These are phyloP conservation scores for Ambrosia hybrid DNA, from an alignment of 140 eudicot species.

Conservation along the genomic window DNA sequence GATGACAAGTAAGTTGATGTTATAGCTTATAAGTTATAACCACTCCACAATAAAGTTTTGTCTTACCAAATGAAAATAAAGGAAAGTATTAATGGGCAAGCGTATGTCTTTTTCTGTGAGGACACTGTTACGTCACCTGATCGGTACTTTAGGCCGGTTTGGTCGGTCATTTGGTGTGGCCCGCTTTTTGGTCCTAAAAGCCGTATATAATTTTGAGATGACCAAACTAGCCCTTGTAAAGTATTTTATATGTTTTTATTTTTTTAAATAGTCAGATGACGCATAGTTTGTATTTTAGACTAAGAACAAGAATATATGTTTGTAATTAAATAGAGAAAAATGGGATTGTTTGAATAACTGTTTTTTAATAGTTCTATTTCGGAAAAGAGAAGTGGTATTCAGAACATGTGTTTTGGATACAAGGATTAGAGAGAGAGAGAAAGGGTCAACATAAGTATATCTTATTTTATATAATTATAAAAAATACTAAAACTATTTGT, in stretches of 20 bases:
- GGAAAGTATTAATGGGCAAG: conserved; percentile 25
- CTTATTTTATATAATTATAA: too few relatives aligned
- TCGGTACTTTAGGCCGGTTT: conserved; percentile 43
- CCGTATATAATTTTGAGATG: conserved; percentile 7
- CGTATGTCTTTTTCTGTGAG: conserved; percentile 25
- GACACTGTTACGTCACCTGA: conserved; percentile 40
- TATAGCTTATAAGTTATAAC: background rate
- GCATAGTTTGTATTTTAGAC: conserved; percentile 5
- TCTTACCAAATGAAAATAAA: conserved; percentile 23
- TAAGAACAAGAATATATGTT: background rate
- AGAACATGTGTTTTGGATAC: too few relatives aligned
- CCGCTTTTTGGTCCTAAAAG: conserved; percentile 33
- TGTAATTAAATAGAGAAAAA: background rate
- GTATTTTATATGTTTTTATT: background rate
- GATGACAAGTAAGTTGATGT: background rate
- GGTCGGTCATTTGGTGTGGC: conserved; percentile 37
- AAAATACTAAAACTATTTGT: too few relatives aligned
- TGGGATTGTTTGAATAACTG: background rate
- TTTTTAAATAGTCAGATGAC: background rate
- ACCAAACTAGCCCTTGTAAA: conserved; percentile 24
- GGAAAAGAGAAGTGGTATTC: too few relatives aligned
- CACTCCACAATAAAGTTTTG: background rate
- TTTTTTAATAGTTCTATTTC: background rate
- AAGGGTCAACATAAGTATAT: too few relatives aligned
- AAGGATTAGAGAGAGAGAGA: too few relatives aligned